Evolutionary conservation across 768 basidiomycete species (phyloP).

Genomic region (Leccinum variicolor): DNA sequence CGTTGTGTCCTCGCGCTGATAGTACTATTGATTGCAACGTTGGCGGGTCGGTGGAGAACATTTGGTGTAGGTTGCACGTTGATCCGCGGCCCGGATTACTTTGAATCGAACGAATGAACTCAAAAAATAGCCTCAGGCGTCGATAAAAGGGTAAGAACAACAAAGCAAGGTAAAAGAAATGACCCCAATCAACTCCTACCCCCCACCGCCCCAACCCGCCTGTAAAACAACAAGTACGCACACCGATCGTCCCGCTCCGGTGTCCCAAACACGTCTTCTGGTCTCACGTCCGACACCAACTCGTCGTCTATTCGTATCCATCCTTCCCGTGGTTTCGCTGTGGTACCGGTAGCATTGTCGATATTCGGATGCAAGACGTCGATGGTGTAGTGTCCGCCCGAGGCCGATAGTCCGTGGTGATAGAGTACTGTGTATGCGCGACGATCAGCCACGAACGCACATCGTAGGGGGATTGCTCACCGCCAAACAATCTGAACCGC

Average conservation of each 20-base stretch:
- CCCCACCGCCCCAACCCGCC: slow-evolving; percentile 43
- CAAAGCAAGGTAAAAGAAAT: background rate
- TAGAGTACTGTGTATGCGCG: slow-evolving; percentile 61
- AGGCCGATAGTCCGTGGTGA: slow-evolving; percentile 89
- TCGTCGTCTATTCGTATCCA: slow-evolving; percentile 98
- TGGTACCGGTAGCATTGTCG: slow-evolving; percentile 33
- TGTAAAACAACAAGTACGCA: slow-evolving; percentile 88
- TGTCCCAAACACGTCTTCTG: slow-evolving; percentile 68
- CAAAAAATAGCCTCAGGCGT: background rate
- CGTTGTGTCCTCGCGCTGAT: no score
- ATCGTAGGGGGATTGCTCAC: slow-evolving; percentile 37
- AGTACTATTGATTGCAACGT: no score
- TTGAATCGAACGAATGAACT: background rate
- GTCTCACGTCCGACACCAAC: slow-evolving; percentile 65
- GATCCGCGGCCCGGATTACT: no score
- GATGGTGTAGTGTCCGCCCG: slow-evolving; percentile 94
- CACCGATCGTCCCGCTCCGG: slow-evolving; percentile 58
- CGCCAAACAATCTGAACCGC: slow-evolving; percentile 82
- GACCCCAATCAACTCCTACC: background rate
- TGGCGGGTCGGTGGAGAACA: no score
- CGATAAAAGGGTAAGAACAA: background rate
- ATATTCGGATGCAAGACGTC: slow-evolving; percentile 79
- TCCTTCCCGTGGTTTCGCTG: slow-evolving; percentile 46
- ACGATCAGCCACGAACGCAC: background rate
- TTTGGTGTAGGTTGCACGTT: no score